Evolutionary conservation across 106 monocot species (phyloP).

Genomic region (Ottelia alismoides): DNA sequence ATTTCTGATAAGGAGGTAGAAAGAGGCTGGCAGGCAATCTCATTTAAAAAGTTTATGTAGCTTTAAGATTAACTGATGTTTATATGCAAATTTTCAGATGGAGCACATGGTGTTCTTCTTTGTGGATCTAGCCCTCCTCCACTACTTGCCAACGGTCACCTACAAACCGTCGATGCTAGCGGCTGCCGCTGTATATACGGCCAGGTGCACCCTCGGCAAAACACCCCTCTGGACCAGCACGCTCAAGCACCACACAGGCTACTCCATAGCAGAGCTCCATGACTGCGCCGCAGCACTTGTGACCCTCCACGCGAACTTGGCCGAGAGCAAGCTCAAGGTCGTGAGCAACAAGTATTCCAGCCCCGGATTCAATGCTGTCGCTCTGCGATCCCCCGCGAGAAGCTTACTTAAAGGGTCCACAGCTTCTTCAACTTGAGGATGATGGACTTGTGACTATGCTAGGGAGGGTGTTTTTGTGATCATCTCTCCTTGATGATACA

Average conservation of each 20-base stretch:
- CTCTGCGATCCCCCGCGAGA: constrained; percentile 10
- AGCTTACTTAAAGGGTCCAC: too few species aligned
- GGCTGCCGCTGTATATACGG: constrained; percentile 23
- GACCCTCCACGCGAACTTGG: neutral
- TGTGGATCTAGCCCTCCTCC: constrained; percentile 23
- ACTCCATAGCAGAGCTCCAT: constrained; percentile 4
- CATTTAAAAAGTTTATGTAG: neutral
- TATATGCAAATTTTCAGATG: too few species aligned
- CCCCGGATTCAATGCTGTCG: constrained; percentile 10
- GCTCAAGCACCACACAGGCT: constrained; percentile 15
- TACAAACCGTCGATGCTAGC: constrained; percentile 19
- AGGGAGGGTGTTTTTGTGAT: too few species aligned
- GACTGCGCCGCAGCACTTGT: constrained; percentile 10
- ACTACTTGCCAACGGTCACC: constrained; percentile 10
- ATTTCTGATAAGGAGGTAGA: constrained; percentile 31
- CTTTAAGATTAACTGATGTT: neutral
- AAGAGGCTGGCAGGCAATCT: neutral
- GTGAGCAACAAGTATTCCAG: constrained; percentile 30
- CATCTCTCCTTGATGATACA: too few species aligned
- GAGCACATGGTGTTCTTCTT: constrained; percentile 31
- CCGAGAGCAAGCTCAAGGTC: constrained; percentile 18
- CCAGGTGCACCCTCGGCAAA: constrained; percentile 11
- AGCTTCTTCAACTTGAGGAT: too few species aligned
- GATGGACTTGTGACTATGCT: too few species aligned
- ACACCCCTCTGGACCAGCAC: constrained; percentile 14